Evolutionary conservation across 176 grass and related monocot genomes (phyloP), one percentile per base, ranked within the genome.

Genomic region (Avena sativa): DNA sequence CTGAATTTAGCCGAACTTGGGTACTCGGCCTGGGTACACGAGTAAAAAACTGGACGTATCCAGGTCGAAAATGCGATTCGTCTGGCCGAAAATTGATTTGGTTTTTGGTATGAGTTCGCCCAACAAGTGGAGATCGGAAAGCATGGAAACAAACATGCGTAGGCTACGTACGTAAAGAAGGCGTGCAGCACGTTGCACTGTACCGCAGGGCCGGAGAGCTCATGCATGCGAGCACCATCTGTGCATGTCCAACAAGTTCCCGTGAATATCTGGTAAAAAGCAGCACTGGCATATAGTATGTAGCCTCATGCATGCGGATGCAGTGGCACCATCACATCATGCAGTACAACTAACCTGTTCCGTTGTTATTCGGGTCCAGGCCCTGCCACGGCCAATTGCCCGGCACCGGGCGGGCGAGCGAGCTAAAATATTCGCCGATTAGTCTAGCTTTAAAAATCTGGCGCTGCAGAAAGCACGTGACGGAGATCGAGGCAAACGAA

Each of bases 241-340:
- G 9, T 21, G 72, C 26, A 28, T 57, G 21, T 2, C 38, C 51
- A 72, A 48, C 77, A 70, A 73, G 67, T 63, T 71, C 85, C 68
- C 85, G 78, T 87, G 85, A 81, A 64, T 26, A 61, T 64, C 78
- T 52, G 43, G 57, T 15, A 50, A 46, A 51, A 51, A 51, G 61
- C 61, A 67, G 26, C 46, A 56, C 49, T 50, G 49, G 3, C 40
- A 43, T 43, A 34, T 2, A 34, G 47, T 48, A 48, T 2, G 15
- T 57, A 57, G 52, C 15, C 4, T 17, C 55, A 20, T 57, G 55
- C 81, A 38, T 14, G 49, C 19, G 21, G 71, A 10, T 25, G 85
- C 78, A 52, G 78, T 81, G 85, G 78, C 78, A 87, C 78, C 19
- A 44, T 87, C 85, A 26, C 85, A 74, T 87, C 74, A 16, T 8